Percentiles rank a stretch among this genome's conserved stretches.
Evolutionary conservation across 2,329 filamentous ascomycete species (phyloP).

Genomic region (Aspergillus brasiliensis): DNA sequence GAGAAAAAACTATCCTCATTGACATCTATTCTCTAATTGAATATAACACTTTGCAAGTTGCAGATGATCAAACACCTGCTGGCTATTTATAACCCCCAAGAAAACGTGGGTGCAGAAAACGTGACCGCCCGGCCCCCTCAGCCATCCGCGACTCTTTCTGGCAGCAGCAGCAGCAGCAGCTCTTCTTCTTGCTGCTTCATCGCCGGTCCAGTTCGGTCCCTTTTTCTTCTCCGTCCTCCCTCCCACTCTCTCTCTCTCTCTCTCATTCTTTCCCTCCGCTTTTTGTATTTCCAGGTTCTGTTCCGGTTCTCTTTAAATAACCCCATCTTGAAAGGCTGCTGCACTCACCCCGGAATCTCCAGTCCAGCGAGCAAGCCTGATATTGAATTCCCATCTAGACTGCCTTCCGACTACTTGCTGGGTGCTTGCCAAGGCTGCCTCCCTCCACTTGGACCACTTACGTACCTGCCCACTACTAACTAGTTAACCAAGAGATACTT

Average conservation of each 20-base stretch:
- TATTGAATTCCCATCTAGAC: background rate
- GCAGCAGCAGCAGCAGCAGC: background rate
- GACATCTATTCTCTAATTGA: too few relatives aligned
- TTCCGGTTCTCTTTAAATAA: conserved; percentile 2
- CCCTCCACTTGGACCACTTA: conserved; percentile 9
- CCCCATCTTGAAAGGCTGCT: background rate
- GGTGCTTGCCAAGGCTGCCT: conserved; percentile 5
- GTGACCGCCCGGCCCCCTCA: conserved; percentile 12
- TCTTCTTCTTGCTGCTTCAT: background rate
- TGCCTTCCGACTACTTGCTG: background rate
- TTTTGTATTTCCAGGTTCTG: background rate
- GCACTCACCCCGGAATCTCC: background rate
- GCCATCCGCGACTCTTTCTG: background rate
- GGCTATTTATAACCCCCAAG: background rate
- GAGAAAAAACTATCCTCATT: too few relatives aligned
- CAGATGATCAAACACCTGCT: background rate
- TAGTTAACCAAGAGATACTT: too few relatives aligned
- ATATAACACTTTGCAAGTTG: too few relatives aligned
- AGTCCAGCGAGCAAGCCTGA: background rate
- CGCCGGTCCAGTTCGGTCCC: background rate
- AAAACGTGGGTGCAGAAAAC: conserved; percentile 15
- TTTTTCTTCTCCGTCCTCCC: conserved; percentile 7
- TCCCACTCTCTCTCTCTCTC: conserved; percentile 4
- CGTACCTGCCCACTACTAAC: conserved; percentile 6
- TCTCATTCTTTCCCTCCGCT: background rate